Evolutionary conservation across 306 rosid species (phyloP).

Genomic region (Dalbergia oliveri): DNA sequence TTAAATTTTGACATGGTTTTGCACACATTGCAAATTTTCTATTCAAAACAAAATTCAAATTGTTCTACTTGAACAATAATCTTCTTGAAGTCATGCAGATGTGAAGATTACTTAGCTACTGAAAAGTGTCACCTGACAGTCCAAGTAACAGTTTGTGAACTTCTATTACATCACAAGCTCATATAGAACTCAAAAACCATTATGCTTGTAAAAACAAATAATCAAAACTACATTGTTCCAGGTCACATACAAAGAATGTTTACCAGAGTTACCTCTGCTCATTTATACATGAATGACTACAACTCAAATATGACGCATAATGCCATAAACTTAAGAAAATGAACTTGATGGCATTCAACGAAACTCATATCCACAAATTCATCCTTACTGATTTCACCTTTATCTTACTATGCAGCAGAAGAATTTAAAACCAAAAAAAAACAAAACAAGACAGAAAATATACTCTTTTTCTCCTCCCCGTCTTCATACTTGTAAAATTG

Average conservation of each 20-base stretch:
- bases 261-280: neutral
- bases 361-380: neutral
- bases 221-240: constrained; percentile 9
- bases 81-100: neutral
- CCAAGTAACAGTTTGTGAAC: neutral
- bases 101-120: neutral
- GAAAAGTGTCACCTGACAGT: neutral
- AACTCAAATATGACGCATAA: neutral
- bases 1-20: neutral
- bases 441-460: constrained; percentile 1
- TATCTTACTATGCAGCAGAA: neutral
- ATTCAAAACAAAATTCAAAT: constrained; percentile 11
- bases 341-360: neutral
- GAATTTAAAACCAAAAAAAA: neutral
- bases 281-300: neutral
- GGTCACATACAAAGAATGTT: neutral
- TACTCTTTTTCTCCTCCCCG: constrained; percentile 1
- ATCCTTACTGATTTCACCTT: neutral
- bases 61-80: neutral
- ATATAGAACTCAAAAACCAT: constrained; percentile 7
- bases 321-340: neutral
- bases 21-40: neutral
- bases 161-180: neutral
- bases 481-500: neutral
- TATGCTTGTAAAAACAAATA: neutral